Base-by-base conservation (phyloP, 2,329 filamentous ascomycete species). In the Pseudocercospora pini-densiflorae region DNA sequence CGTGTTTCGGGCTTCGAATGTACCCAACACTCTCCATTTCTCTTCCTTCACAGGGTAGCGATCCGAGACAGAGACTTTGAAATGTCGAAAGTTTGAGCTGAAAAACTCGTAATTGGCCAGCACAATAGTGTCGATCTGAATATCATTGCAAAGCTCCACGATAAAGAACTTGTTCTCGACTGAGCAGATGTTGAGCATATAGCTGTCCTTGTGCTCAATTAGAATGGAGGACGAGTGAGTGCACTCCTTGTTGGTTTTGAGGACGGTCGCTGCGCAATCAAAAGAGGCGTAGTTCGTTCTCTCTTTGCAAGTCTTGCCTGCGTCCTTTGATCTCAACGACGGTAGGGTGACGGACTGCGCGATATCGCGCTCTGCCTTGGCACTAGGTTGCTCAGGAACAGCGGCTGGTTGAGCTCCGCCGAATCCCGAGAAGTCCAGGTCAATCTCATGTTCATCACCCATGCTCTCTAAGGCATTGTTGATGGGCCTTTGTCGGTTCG, bases 51-150 rank as follows among this genome's bases (percentile, higher is more conserved):
- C 92, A 0, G 95, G 95, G 79, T 97, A 98, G 64, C 93, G 89
- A 80, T 98, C 95, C 65, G 94, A 96, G 57, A 97, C 94, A 77
- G 92, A 96, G 72, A 98, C 89, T 60, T 92, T 87, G 78, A 99
- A 97, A 57, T 90, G 91, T 61, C 93, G 90, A 73, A 98, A 92
- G 86, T 97, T 97, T 77, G 93, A 97, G 63, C 93, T 97, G 83
- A 99, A 99, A 83, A 99, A 99, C 79, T 99, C 95, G 74, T 96
- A 99, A 78, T 99, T 99, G 68, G 94, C 95, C 62, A 99, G 85
- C n/a, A 98, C 95, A 47, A 99, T 85, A 0, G 95, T 99, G 77
- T 99, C 95, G 65, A 99, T 91, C 53, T 97, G 85, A 53, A 90
- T 91, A 71, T 89, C 87, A 73, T 97, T 93, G 78, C 93, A 98